Base-by-base conservation (phyloP, 257 asterid species). In the Solanum microdontum region DNA sequence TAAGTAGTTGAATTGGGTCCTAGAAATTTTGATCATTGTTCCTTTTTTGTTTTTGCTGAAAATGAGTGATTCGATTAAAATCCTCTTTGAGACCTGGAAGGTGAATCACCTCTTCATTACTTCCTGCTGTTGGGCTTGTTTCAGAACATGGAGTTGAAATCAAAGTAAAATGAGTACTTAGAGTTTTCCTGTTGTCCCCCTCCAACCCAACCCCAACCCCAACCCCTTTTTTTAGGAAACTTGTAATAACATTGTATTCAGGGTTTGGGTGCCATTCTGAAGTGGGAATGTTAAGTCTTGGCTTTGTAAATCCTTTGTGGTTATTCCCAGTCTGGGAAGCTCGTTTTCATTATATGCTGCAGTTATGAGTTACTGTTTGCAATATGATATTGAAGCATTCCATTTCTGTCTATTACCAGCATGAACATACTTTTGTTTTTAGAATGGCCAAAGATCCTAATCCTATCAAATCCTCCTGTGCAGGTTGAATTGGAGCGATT, bases 401-500 rank as follows among this genome's bases (percentile, higher is more conserved):
- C 19, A 8, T 82, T 79, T 79, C 17, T 79, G 26, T 43, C 24
- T 80, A 45, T 80, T 14, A 24, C 68, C 40, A 80, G 37, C 43
- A 28, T 45, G 85, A 48, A 9, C 68, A 48, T 82, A 45, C 39
- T 30, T 82, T 4, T 82, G 69, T 17, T 48, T 19, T 14, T 51
- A 32, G 85, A 19, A 17, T 82, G 43, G 68, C 26, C 17, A 24
- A 48, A 82, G 85, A 48, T 30, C 69, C 21, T 48, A 45, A 82
- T 82, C 69, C 85, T 48, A 36, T 48, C 70, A 82, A 48, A 76
- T 86, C 87, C 55, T 70, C 73, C 86, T 48, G 24, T 92, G 37
- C 91, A 97, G 99, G 99, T 96, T 88, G 99, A 97, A 90, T 89
- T 97, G 93, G 99, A 97, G 94, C 94, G 97, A 85, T 87, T 97